Evolutionary conservation across 441 rosid species (phyloP).

Genomic region (Populus hybrid): DNA sequence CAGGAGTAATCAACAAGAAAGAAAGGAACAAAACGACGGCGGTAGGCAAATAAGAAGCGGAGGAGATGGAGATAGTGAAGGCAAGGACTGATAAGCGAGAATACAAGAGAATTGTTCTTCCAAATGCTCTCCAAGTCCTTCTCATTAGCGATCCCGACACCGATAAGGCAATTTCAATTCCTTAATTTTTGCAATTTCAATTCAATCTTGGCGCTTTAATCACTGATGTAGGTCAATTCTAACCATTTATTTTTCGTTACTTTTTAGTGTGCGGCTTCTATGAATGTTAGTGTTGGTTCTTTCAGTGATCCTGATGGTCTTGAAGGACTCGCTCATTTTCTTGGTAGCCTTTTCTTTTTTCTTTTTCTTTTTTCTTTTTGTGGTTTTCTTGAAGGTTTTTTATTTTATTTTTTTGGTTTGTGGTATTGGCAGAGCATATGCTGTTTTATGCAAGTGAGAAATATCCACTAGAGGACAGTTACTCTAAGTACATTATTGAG

Average conservation of each 20-base stretch:
- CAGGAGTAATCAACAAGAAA: neutral
- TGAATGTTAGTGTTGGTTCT: conserved; percentile 80
- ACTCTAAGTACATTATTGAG: conserved; percentile 81
- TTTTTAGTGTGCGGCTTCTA: conserved; percentile 86
- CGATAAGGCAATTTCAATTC: conserved; percentile 51
- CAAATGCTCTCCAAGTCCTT: conserved; percentile 65
- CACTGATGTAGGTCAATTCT: neutral
- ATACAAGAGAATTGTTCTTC: conserved; percentile 63
- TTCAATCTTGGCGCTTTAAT: neutral
- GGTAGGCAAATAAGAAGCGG: conserved; percentile 35
- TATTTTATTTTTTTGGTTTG: neutral
- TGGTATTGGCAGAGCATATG: conserved; percentile 75
- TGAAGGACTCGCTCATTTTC: conserved; percentile 93
- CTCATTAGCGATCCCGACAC: conserved; percentile 85
- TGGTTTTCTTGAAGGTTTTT: neutral
- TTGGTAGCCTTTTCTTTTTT: conserved; percentile 43
- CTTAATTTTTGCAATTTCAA: neutral
- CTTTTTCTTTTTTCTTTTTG: neutral
- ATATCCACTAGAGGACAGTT: conserved; percentile 88
- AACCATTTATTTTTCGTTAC: neutral
- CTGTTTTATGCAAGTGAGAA: conserved; percentile 88
- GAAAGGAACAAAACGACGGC: conserved; percentile 47
- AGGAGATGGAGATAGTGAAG: conserved; percentile 55
- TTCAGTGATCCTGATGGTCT: conserved; percentile 82
- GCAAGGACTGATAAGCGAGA: conserved; percentile 72